Conservation (phyloP, 2,329 filamentous ascomycete genomes). For the Hypoxylon rubiginosum region DNA sequence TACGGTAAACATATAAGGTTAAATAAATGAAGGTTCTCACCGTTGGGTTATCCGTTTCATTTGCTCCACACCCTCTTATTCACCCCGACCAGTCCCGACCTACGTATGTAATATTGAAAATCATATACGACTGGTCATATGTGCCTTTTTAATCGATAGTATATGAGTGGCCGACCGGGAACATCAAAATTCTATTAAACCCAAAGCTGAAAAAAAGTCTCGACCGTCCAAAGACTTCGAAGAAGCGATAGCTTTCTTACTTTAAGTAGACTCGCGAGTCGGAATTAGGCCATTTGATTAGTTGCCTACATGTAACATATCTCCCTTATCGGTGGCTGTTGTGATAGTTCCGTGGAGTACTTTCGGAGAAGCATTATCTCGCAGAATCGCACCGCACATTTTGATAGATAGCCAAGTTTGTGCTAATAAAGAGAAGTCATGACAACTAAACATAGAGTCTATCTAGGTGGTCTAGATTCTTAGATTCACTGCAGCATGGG, state of each 20-base stretch:
- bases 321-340: slow-evolving; percentile 24
- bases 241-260: background rate
- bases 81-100: slow-evolving; percentile 10
- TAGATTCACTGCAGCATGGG: background rate
- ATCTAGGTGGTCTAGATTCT: no score
- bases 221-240: background rate
- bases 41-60: background rate
- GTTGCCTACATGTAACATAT: slow-evolving; percentile 7
- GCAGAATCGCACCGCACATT: slow-evolving; percentile 8
- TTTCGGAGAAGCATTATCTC: slow-evolving; percentile 40
- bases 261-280: background rate
- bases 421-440: slow-evolving; percentile 8
- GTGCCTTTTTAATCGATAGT: background rate
- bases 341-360: slow-evolving; percentile 31
- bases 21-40: slow-evolving; percentile 1
- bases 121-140: background rate
- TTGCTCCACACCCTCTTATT: slow-evolving; percentile 2
- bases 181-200: background rate
- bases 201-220: background rate
- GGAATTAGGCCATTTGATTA: slow-evolving; percentile 1
- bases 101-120: background rate
- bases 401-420: background rate
- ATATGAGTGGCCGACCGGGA: background rate
- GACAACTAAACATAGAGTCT: background rate
- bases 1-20: slow-evolving; percentile 9